Evolutionary conservation across 176 grass and related monocot genomes (phyloP).

Genomic region (Aechmea fasciata): DNA sequence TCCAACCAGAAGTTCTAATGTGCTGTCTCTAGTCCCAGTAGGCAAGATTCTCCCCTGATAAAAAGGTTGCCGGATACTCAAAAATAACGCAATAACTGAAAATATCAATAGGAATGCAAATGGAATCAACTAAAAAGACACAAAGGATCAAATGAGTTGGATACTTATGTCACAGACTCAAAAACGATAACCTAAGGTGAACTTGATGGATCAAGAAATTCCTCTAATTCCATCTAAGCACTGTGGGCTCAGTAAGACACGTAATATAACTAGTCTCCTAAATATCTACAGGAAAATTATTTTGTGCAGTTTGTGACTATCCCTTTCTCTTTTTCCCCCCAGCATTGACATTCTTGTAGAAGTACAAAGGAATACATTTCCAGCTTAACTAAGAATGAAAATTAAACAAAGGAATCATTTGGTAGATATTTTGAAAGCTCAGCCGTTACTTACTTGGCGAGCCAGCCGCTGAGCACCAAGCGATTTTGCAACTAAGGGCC

Average conservation of each 20-base stretch:
- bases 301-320: too few species aligned
- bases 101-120: neutral
- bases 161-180: too few species aligned
- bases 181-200: too few species aligned
- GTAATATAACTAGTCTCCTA: too few species aligned
- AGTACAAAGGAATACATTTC: neutral
- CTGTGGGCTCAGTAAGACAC: too few species aligned
- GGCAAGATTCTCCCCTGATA: constrained; percentile 68
- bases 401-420: neutral
- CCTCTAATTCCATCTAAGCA: too few species aligned
- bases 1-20: constrained; percentile 69
- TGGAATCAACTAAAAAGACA: neutral
- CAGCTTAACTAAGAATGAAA: too few species aligned
- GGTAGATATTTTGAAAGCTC: neutral
- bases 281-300: too few species aligned
- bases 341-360: neutral
- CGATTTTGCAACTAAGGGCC: constrained; percentile 70
- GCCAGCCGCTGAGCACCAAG: constrained; percentile 60
- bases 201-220: too few species aligned
- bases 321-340: too few species aligned
- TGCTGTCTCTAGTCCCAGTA: constrained; percentile 89
- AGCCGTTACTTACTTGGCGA: constrained; percentile 60
- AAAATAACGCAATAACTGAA: neutral
- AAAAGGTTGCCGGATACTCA: neutral
- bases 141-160: neutral